Base-by-base conservation (phyloP, 768 basidiomycete genomes). In the Cystofilobasidium ferigula region DNA sequence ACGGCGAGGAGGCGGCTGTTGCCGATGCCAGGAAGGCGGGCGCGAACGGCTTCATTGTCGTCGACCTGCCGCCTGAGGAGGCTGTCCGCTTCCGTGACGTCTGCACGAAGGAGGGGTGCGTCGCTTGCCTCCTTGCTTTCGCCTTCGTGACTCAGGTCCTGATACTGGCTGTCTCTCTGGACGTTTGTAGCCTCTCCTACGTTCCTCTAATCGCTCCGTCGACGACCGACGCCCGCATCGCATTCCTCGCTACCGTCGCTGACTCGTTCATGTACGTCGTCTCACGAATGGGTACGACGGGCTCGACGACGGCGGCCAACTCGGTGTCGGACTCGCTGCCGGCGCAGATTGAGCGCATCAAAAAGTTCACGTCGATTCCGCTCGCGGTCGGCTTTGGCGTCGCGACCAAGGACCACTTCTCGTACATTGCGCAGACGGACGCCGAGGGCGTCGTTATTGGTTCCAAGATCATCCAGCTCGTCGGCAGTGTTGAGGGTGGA, bases 231-330 rank as follows among this genome's bases (percentile, higher is more conserved):
- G 79, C 83, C 60, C 87, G 95, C 45, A 89, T 98, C 73, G 84
- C 87, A 71, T 95, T 95, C 78, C 81, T 99, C 45, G 79, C 89
- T 2, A 84, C 86, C 10, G 97, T 99, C 71, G 94, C 95, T 22
- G 95, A 99, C 76, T 85, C 86, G 2, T 98, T 99, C 80, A 90
- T 99, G 69, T 99, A 99, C 75, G 85, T 99, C 56, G 93, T 97
- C n/a, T 95, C 93, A 57, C 94, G 90, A 89, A 99, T 99, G 95
- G 95, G 95, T 18, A 95, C 90, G 1, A 99, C 95, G 1, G 95
- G 95, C 35, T 95, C 94, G 10, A 59, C 64, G 26, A 88, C 89
- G 2, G 85, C 82, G 51, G 78, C 81, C 47, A 82, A 83, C 16
- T 79, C 78, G 0, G 83, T 95, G 73, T 92, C 91, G 70, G 78